Evolutionary conservation across 2,329 filamentous ascomycete species (phyloP), one percentile per base, ranked within the genome.

Genomic region (Sporothrix euskadiensis): DNA sequence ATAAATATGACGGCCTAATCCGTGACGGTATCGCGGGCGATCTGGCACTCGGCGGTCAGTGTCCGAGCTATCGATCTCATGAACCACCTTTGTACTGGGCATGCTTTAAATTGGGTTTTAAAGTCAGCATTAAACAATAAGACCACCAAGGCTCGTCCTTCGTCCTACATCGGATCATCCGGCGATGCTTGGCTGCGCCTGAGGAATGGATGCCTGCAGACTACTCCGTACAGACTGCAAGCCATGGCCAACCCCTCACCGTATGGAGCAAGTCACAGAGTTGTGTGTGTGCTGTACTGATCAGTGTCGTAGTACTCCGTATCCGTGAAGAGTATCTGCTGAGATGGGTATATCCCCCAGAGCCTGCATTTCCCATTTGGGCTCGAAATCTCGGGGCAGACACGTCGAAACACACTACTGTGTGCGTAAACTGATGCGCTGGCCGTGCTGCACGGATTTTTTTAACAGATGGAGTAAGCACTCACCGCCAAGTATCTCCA

Each of bases 381-480:
- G 22, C 9, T 63, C 35, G 30, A 10, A n/a, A 14, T 6, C 26
- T 10, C 16, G 19, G 9, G 19, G 44, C 6, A 47, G 44, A 16
- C 44, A 49, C 7, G 32, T 26, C 35, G 39, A n/a, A 16, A 47
- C 10, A n/a, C 12, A 61, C 30, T 39, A 39, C 8, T n/a, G 10
- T 6, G 57, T 41, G 9, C 59, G 12, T 35, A 61, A 12, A 4
- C 10, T 47, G 12, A 47, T 66, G 61, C 14, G 61, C 12, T 66
- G 39, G 61, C 61, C n/a, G n/a, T 66, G 39, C 39, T 47, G 39
- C 39, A 47, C 61, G 61, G 61, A 2, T 47, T 66, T 66, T 66
- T 66, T 19, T 44, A 1, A 39, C 61, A 22, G 30, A 66, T 47
- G 61, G 39, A 16, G 39, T 65, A 65, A 47, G 19, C 4, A n/a